phyloP scores from a whole-genome alignment of 2,329 filamentous ascomycete species.

The Ophidiomyces ophidiicola region DNA sequence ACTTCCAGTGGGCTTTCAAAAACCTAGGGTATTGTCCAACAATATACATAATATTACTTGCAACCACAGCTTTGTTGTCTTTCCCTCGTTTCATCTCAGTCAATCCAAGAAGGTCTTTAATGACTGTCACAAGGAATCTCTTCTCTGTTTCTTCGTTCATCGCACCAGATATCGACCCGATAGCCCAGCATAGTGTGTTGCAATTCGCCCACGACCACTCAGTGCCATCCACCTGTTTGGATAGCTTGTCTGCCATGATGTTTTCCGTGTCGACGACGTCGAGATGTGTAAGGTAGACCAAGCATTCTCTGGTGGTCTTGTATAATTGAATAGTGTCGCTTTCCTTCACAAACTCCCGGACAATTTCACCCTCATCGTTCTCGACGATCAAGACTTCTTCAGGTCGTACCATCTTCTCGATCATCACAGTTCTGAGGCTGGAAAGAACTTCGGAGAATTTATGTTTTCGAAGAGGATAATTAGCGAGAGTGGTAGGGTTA shows the following conservation, averaged over 20 bases:
- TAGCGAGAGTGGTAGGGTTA: conserved; percentile 71
- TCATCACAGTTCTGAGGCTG: conserved; percentile 94
- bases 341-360: conserved; percentile 98
- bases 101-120: conserved; percentile 90
- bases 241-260: conserved; percentile 98
- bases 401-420: conserved; percentile 97
- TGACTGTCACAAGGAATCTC: conserved; percentile 93
- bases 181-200: conserved; percentile 98
- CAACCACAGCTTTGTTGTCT: conserved; percentile 98
- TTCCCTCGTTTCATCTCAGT: conserved; percentile 99
- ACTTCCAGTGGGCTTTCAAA: conserved; percentile 98
- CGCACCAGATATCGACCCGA: conserved; percentile 92
- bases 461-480: conserved; percentile 91
- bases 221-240: conserved; percentile 81
- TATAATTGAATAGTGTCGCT: conserved; percentile 98
- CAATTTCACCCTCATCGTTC: conserved; percentile 97
- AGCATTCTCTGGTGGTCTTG: conserved; percentile 94
- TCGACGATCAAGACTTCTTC: conserved; percentile 99
- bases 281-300: conserved; percentile 93
- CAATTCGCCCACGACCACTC: conserved; percentile 99
- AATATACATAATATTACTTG: conserved; percentile 99
- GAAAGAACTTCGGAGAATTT: conserved; percentile 92
- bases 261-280: conserved; percentile 95
- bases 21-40: conserved; percentile 97
- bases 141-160: conserved; percentile 99